A percentile compares a stretch with the other conserved stretches of the same genome.
These are phyloP conservation scores for Aspergillus japonicus DNA, from an alignment of 2,329 filamentous ascomycete species.

Conservation along the genomic window DNA sequence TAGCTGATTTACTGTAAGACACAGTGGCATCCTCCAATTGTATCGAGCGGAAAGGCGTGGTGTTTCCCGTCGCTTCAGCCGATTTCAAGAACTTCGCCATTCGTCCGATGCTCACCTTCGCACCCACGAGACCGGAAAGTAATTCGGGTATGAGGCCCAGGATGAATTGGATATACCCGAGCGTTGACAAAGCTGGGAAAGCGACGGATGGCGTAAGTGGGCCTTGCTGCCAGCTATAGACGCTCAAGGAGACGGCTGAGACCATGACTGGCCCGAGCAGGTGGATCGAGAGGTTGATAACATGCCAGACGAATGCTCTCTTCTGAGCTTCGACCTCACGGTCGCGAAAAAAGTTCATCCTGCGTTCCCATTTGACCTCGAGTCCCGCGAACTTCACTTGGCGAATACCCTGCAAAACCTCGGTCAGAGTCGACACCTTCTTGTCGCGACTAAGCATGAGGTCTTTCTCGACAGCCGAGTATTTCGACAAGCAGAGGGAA, in stretches of 20 bases:
- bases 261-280: constrained; percentile 71
- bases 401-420: constrained; percentile 74
- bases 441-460: constrained; percentile 75
- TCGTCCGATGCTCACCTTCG: constrained; percentile 66
- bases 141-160: constrained; percentile 71
- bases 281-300: constrained; percentile 65
- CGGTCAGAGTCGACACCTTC: constrained; percentile 73
- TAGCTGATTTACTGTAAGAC: not conserved
- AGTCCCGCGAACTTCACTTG: constrained; percentile 83
- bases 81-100: constrained; percentile 70
- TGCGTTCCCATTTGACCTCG: constrained; percentile 71
- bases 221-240: constrained; percentile 64
- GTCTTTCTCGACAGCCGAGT: constrained; percentile 63
- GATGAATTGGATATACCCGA: constrained; percentile 68
- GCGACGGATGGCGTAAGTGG: constrained; percentile 68
- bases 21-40: constrained; percentile 66
- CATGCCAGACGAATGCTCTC: constrained; percentile 64
- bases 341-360: constrained; percentile 64
- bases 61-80: constrained; percentile 47
- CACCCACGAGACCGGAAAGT: constrained; percentile 67
- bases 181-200: constrained; percentile 71
- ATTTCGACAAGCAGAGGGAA: constrained; percentile 60
- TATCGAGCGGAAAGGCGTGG: constrained; percentile 55
- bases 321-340: constrained; percentile 67
- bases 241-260: constrained; percentile 66